These are phyloP conservation scores for Neoboletus magnificus DNA, from an alignment of 768 basidiomycete species.

Conservation along the genomic window DNA sequence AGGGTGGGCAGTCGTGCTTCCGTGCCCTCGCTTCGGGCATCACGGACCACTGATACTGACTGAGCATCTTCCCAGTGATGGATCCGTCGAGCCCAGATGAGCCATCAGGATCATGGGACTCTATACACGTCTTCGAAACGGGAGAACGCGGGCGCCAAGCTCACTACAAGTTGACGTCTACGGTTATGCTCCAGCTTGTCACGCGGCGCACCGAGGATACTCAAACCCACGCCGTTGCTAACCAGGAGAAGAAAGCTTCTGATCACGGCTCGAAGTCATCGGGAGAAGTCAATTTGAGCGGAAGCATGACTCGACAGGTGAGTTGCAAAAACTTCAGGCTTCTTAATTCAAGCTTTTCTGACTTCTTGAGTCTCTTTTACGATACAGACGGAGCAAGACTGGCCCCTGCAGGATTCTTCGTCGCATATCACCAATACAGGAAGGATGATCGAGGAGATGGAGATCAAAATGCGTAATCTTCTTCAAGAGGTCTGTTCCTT, in stretches of 20 bases:
- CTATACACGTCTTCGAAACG: slow-evolving; percentile 96
- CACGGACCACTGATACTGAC: slow-evolving; percentile 1
- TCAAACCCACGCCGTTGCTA: slow-evolving; percentile 12
- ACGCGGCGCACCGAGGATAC: slow-evolving; percentile 42
- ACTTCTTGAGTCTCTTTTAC: slow-evolving; percentile 8
- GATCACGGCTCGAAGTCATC: slow-evolving; percentile 54
- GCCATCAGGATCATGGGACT: slow-evolving; percentile 92
- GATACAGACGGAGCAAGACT: slow-evolving; percentile 81
- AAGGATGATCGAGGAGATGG: slow-evolving; percentile 96
- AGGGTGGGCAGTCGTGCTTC: slow-evolving; percentile 51
- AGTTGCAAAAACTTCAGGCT: slow-evolving; percentile 25
- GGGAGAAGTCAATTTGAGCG: slow-evolving; percentile 82
- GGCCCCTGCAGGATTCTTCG: slow-evolving; percentile 70
- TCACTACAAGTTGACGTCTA: slow-evolving; percentile 96
- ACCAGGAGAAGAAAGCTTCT: slow-evolving; percentile 35
- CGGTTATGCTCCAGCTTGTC: slow-evolving; percentile 90
- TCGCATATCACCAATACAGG: slow-evolving; percentile 95
- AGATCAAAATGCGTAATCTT: slow-evolving; percentile 97
- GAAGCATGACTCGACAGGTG: slow-evolving; percentile 97
- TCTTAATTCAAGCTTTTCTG: slow-evolving; percentile 6
- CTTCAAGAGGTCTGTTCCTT: slow-evolving; percentile 67
- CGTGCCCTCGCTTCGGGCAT: neutral
- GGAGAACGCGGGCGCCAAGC: slow-evolving; percentile 89
- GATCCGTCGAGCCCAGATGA: slow-evolving; percentile 51
- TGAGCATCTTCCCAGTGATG: slow-evolving; percentile 47